Evolutionary conservation across 352 stramenopile species (phyloP), one percentile per base, ranked within the genome.

Genomic region (Phytopythium chamaehyphon): DNA sequence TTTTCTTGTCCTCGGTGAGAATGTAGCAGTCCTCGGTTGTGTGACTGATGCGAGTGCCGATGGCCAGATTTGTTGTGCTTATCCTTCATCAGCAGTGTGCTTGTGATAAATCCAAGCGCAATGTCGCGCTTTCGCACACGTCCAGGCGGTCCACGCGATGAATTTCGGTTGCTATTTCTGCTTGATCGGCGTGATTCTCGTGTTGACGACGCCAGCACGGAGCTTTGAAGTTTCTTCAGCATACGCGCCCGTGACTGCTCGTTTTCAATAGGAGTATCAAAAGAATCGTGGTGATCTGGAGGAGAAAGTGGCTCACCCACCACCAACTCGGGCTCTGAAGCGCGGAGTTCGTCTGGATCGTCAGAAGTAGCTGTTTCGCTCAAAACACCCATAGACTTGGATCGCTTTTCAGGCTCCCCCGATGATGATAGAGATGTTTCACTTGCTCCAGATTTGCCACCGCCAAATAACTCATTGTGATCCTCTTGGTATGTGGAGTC

Each of bases 111-210:
- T 33, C 73, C 77, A 18, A 75, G 67, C 8, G 75, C 81, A 31
- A 88, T 70, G 47, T 92, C 81, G 28, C 81, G 76, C 37, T 92
- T 92, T 15, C 81, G 76, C 15, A 82, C 50, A 35, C 80, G 74
- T 48, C 51, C 51, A 42, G 52, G 39, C 0, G 22, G 6, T 10
- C 47, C 35, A n/a, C 59, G 35, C 23, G 50, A 57, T 24, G 40
- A 54, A 18, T 51, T 62, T 39, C 24, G 59, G 16, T 43, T 40
- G 18, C 28, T 35, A 11, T 14, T n/a, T 19, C 14, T 31, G 15
- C n/a, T 33, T 35, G 28, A 24, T 21, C 9, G 24, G 24, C 26
- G 9, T 6, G 9, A 18, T 18, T 50, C 44, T 33, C 38, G 63
- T 11, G 50, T 47, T 1, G 57, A 48, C 1, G 35, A 59, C 0